Conservation (phyloP, 345 rosid genomes). For the Kernera saxatilis region DNA sequence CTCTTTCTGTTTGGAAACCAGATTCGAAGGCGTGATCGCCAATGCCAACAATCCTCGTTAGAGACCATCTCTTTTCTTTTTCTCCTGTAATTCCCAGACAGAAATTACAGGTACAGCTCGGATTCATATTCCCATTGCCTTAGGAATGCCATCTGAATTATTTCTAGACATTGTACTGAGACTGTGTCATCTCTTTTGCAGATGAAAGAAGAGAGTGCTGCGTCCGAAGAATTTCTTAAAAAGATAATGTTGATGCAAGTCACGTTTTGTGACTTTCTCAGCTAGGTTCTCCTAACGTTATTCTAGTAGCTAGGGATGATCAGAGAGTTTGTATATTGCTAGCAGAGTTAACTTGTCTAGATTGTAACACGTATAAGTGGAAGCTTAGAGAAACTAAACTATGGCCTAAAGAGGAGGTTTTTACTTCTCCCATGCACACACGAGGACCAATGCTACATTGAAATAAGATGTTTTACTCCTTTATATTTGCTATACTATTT, state of each 20-base stretch:
- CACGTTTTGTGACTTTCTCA: neutral
- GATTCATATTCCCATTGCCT: neutral
- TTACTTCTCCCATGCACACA: conserved; percentile 26
- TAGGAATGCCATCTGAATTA: neutral
- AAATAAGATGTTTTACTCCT: conserved; percentile 18
- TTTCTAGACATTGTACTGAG: neutral
- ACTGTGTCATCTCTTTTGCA: conserved; percentile 12
- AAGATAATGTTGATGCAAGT: conserved; percentile 7
- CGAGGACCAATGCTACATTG: conserved; percentile 28
- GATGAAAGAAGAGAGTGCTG: conserved; percentile 6
- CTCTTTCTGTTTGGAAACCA: conserved; percentile 83
- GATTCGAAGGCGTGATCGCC: conserved; percentile 26
- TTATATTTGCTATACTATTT: conserved; percentile 4
- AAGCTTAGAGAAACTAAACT: conserved; percentile 11
- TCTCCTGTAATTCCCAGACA: neutral
- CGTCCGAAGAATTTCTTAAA: neutral
- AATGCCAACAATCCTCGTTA: neutral
- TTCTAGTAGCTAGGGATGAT: conserved; percentile 28
- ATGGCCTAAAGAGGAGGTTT: conserved; percentile 1
- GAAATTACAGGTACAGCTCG: conserved; percentile 5
- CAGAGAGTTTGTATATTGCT: conserved; percentile 25
- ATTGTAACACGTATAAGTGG: conserved; percentile 20
- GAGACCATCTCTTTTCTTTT: neutral
- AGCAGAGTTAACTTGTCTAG: conserved; percentile 20
- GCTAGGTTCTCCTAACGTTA: conserved; percentile 21